Conservation (phyloP, 2,329 filamentous ascomycete genomes). For the Colletotrichum spinosum region DNA sequence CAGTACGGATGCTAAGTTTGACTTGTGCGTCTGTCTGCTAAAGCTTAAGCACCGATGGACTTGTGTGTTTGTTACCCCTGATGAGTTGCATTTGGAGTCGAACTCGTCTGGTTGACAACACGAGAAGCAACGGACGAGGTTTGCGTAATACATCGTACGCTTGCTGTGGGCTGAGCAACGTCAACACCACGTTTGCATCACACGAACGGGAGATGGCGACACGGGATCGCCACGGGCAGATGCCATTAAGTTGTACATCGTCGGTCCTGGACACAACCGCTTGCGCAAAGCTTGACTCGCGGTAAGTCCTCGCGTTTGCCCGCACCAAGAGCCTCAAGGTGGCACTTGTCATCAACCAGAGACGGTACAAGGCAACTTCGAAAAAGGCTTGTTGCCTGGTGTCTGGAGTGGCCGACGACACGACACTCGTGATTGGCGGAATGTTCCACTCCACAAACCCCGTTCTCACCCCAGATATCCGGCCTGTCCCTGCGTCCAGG, state of each 20-base stretch:
- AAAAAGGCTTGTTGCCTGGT: conserved; percentile 10
- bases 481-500: conserved; percentile 15
- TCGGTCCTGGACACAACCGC: not conserved
- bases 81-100: too few relatives aligned
- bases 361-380: not conserved
- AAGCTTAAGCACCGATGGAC: too few relatives aligned
- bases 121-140: too few relatives aligned
- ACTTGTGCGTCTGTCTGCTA: too few relatives aligned
- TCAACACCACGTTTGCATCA: too few relatives aligned
- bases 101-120: too few relatives aligned
- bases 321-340: conserved; percentile 19
- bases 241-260: not conserved
- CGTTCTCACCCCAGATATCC: conserved; percentile 18
- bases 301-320: not conserved
- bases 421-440: conserved; percentile 4
- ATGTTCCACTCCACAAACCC: conserved; percentile 14
- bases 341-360: not conserved
- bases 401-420: not conserved
- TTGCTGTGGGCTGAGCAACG: too few relatives aligned
- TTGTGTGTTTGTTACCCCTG: too few relatives aligned
- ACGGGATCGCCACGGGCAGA: too few relatives aligned
- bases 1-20: too few relatives aligned
- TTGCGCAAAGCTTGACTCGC: conserved; percentile 12
- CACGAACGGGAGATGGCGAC: too few relatives aligned
- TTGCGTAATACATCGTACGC: too few relatives aligned